Conservation (phyloP, 495 filamentous ascomycete species). For the Lasiosphaeria hispida region DNA sequence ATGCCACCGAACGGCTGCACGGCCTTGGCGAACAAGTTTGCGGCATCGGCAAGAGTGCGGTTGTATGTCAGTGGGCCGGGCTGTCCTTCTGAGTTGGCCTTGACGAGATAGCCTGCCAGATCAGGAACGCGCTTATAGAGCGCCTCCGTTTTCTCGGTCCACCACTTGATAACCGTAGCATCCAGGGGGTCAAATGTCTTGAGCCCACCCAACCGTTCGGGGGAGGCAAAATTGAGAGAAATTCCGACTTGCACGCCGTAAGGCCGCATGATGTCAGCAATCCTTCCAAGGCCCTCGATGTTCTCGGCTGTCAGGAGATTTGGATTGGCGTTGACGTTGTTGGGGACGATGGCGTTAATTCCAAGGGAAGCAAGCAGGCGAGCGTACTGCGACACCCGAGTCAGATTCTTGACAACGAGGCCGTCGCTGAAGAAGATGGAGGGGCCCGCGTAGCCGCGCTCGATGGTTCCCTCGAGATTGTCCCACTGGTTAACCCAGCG, state of each 20-base stretch:
- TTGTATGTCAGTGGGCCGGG: constrained; percentile 68
- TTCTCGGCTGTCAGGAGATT: constrained; percentile 54
- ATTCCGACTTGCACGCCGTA: constrained; percentile 66
- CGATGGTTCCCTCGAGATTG: constrained; percentile 68
- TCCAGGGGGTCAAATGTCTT: constrained; percentile 65
- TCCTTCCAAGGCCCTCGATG: constrained; percentile 57
- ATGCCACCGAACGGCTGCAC: constrained; percentile 62
- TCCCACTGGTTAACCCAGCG: constrained; percentile 76
- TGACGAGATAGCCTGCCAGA: constrained; percentile 67
- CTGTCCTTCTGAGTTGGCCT: constrained; percentile 73
- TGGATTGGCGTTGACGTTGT: constrained; percentile 72
- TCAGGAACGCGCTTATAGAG: constrained; percentile 63
- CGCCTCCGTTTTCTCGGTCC: constrained; percentile 55
- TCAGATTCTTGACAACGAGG: constrained; percentile 53
- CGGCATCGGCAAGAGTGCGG: constrained; percentile 65
- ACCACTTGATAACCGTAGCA: constrained; percentile 56
- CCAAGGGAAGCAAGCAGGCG: constrained; percentile 66
- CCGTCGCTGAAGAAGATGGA: constrained; percentile 68
- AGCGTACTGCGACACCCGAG: constrained; percentile 60
- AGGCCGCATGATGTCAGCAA: constrained; percentile 64
- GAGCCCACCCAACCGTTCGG: constrained; percentile 54
- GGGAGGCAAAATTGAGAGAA: constrained; percentile 67
- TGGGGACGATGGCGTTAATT: constrained; percentile 65
- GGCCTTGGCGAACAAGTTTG: constrained; percentile 66
- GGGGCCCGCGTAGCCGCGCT: constrained; percentile 65